phyloP scores from a whole-genome alignment of 75 land plant species.

The Sequoia sempervirens region DNA sequence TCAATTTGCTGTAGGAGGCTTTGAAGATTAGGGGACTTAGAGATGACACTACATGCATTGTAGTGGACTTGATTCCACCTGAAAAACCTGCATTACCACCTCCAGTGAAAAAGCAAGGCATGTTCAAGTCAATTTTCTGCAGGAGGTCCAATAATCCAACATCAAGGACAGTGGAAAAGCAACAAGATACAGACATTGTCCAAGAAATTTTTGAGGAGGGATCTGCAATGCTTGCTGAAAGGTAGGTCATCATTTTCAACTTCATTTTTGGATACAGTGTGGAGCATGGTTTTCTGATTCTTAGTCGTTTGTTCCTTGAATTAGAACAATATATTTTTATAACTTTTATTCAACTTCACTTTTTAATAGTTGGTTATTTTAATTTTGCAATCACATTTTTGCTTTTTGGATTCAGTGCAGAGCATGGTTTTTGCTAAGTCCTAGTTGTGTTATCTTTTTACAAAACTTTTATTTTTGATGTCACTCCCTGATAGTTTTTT shows the following conservation, averaged over 20 bases:
- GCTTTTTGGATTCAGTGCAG: neutral
- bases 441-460: neutral
- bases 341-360: neutral
- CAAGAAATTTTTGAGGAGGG: conserved; percentile 96
- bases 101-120: conserved; percentile 70
- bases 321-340: neutral
- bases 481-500: too few species aligned
- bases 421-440: neutral
- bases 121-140: conserved; percentile 56
- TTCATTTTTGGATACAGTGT: neutral
- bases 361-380: neutral
- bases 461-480: conserved; percentile 4
- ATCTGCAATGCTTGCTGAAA: conserved; percentile 84
- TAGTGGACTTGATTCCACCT: conserved; percentile 77
- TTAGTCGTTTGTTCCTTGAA: neutral
- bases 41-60: conserved; percentile 96
- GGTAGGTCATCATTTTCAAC: conserved; percentile 42
- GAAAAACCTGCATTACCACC: conserved; percentile 52
- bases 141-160: conserved; percentile 38
- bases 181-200: conserved; percentile 50
- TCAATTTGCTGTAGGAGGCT: conserved; percentile 54
- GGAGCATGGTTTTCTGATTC: neutral
- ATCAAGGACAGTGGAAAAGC: conserved; percentile 26
- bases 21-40: conserved; percentile 70
- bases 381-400: neutral